Base-by-base conservation (phyloP, 306 rosid species). In the Lathyrus oleraceus region DNA sequence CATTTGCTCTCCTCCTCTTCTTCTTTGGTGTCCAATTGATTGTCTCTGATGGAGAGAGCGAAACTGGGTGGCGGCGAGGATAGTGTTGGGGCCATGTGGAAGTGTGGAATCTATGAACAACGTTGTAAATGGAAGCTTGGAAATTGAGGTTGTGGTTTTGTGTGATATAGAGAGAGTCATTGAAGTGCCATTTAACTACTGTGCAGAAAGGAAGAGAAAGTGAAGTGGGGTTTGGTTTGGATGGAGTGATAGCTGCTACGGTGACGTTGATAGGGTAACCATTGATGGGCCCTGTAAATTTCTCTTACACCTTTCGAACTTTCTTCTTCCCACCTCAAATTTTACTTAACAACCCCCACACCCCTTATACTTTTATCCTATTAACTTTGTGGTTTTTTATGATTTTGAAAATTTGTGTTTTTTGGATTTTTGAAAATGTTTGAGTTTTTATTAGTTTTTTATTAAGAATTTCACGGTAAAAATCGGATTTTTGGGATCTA, bases 131-230 rank as follows among this genome's bases (percentile, higher is more conserved):
- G 1, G 65, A 48, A 64, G 2, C 1, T 84, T 79, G 19, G 48
- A 62, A 71, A 27, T 25, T 57, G 76, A 61, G 60, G 73, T 74
- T 78, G 73, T 77, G 21, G 14, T 54, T 30, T 27, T 64, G 68
- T 19, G 35, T 0, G 4, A 4, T 2, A 82, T 65, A 61, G 67
- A 66, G 45, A 57, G 65, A 51, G 82, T 81, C 98, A 92, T 89
- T 69, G 86, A 63, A n/a, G 16, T 67, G 79, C 96, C 95, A 89
- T 86, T 67, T 58, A 87, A 84, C 60, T 61, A 85, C 19, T 9
- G n/a, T 5, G 28, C n/a, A 21, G 10, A 52, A 19, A 54, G 0
- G 7, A 38, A 36, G 17, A 2, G 28, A 16, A 4, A 13, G 43
- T 0, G 78, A 59, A 35, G 61, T 48, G 8, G 35, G 9, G 16